Evolutionary conservation across 805 yeast species (phyloP).

Genomic region (Metschnikowia lunata): DNA sequence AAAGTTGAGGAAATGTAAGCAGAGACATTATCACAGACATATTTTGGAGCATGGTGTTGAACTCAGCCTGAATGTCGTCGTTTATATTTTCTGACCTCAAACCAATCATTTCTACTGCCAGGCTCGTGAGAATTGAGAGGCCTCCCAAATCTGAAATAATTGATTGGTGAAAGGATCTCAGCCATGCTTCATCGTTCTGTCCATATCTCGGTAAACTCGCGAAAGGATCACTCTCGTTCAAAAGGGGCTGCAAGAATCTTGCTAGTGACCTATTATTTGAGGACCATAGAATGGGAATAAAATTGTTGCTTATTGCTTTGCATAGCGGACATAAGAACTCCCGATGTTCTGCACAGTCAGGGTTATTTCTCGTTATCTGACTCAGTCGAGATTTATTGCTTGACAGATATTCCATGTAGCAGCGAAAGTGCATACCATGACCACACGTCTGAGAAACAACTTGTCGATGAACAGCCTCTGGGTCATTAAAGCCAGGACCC

Average conservation of each 20-base stretch:
- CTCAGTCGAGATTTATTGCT: slow-evolving; percentile 53
- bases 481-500: slow-evolving; percentile 69
- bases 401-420: slow-evolving; percentile 61
- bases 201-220: slow-evolving; percentile 13
- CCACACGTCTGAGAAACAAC: slow-evolving; percentile 76
- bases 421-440: slow-evolving; percentile 85
- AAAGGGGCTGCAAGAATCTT: slow-evolving; percentile 17
- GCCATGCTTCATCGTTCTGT: slow-evolving; percentile 24
- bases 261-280: slow-evolving; percentile 37
- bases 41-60: slow-evolving; percentile 26
- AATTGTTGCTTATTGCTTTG: slow-evolving; percentile 77
- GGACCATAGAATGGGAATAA: slow-evolving; percentile 70
- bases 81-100: slow-evolving; percentile 10
- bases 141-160: slow-evolving; percentile 23
- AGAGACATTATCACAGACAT: slow-evolving; percentile 34
- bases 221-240: slow-evolving; percentile 10
- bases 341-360: slow-evolving; percentile 64
- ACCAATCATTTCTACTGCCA: slow-evolving; percentile 28
- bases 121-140: slow-evolving; percentile 22
- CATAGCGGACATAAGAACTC: slow-evolving; percentile 90
- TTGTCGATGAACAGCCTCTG: slow-evolving; percentile 35
- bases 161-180: slow-evolving; percentile 17
- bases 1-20: slow-evolving; percentile 35
- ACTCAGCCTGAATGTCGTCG: slow-evolving; percentile 21
- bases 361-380: slow-evolving; percentile 78